Base-by-base conservation (phyloP, 2,329 filamentous ascomycete species). In the Metarhizium guizhouense region DNA sequence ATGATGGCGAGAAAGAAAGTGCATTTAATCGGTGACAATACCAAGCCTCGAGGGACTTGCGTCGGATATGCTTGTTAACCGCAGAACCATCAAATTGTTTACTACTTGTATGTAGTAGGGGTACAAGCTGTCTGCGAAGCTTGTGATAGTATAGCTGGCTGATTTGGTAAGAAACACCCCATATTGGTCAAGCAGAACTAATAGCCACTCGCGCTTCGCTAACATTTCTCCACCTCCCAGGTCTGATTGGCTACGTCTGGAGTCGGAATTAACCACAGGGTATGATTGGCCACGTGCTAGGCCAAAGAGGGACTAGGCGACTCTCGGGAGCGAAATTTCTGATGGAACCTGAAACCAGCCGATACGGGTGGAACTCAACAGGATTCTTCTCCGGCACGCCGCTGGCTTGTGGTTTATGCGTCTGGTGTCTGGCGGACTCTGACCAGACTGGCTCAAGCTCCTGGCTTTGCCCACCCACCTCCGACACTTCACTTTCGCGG, bases 401-500 rank as follows among this genome's bases (percentile, higher is more conserved):
- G 43, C 18, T 47, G 8, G 2, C 10, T 25, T 7, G 25, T 25
- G 25, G 25, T 47, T 16, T 7, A 50, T 54, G 42, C 18, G 11
- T 36, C 43, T 52, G 30, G 42, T 36, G 18, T 34, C 43, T 52
- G 34, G 42, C 34, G 29, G n/a, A 43, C 29, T 54, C 51, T 47
- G 48, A 30, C 47, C 51, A 56, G 40, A 52, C 51, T 51, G 55
- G 55, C 47, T 52, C 52, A 47, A 43, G 55, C 47, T 42, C 47
- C 32, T 3, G 40, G 50, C 29, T 47, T 54, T 56, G 55, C 52
- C 55, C 55, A 56, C 55, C 38, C 55, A 51, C 55, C 54, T 43
- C 52, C 48, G 47, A n/a, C 52, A 54, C 38, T 42, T 47, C 29
- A 51, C 32, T 36, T 20, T 30, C 25, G 14, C 20, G 20, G 47